Conservation (phyloP, 2,329 filamentous ascomycete genomes). For the Ophiostoma australiae region DNA sequence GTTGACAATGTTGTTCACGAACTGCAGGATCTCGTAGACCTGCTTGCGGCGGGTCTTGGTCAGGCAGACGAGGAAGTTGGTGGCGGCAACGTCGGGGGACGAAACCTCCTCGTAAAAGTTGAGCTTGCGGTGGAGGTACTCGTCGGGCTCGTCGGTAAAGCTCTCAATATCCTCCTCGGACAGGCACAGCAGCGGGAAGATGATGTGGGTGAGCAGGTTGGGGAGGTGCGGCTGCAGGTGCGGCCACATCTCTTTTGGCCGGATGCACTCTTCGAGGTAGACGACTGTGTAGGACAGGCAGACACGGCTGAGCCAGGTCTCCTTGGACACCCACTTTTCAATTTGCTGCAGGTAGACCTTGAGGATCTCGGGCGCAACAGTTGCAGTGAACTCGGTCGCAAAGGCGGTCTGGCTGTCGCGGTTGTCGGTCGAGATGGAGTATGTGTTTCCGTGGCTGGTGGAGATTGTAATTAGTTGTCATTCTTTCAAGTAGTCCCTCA, state of each 20-base stretch:
- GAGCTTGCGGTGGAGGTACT: constrained; percentile 94
- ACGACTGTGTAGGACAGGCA: constrained; percentile 90
- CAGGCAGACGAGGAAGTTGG: constrained; percentile 90
- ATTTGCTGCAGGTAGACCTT: constrained; percentile 93
- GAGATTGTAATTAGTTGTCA: not conserved
- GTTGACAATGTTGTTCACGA: constrained; percentile 92
- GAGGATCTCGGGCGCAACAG: constrained; percentile 91
- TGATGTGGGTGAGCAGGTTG: constrained; percentile 85
- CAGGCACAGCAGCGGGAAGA: constrained; percentile 93
- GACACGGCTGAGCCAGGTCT: constrained; percentile 88
- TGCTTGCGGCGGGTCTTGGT: constrained; percentile 94
- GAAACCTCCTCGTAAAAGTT: constrained; percentile 98
- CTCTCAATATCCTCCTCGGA: constrained; percentile 88
- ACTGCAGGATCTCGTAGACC: constrained; percentile 88
- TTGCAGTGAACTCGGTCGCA: constrained; percentile 83
- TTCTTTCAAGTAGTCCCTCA: not conserved
- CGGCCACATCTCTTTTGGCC: constrained; percentile 95
- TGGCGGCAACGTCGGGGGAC: constrained; percentile 88
- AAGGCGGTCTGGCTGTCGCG: constrained; percentile 72
- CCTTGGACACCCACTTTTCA: constrained; percentile 95
- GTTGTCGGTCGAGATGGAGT: constrained; percentile 66
- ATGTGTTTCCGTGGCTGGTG: constrained; percentile 79
- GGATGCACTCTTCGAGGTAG: constrained; percentile 95
- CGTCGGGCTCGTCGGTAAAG: constrained; percentile 89
- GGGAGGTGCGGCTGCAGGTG: constrained; percentile 90